Evolutionary conservation across 768 basidiomycete species (phyloP), one percentile per base, ranked within the genome.

Genomic region (Sistotremastrum niveocremeum): DNA sequence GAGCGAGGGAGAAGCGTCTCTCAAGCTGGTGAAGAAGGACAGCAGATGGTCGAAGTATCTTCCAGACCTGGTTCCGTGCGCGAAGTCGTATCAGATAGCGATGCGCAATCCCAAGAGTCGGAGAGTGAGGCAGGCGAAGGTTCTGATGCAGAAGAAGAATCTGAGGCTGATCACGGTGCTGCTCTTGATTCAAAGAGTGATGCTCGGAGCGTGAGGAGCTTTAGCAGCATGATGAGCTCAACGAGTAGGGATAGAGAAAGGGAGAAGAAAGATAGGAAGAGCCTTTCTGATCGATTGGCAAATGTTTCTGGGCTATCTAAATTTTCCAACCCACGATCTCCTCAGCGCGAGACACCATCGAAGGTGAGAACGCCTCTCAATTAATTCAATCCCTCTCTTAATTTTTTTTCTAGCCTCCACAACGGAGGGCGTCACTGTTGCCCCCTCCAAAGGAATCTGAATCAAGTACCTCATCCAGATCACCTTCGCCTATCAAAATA

Each of bases 211-310:
- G 84, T 91, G 45, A 66, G 77, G 52, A 91, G 88, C 58, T 90
- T 93, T 56, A 82, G 81, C 66, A 89, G 76, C 52, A 89, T 88
- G 87, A 66, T 88, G 70, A 78, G 70, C 56, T 47, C 45, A 29
- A 44, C 42, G 52, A 66, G 68, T 35, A 63, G 68, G 50, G 64
- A 60, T 48, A 52, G 57, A 48, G 54, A 57, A 38, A 56, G 42
- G 45, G 44, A 50, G 45, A 49, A 41, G 35, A 56, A 48, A 33
- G 65, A 70, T 37, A 64, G 88, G 46, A 81, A 79, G 61, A 91
- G 78, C 52, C 62, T 97, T 38, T 75, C 83, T 11, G 90, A 91
- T 63, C 70, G 91, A 35, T 61, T 97, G 54, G 84, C 89, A 5
- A 76, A 74, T 48, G 75, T 93, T 60, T 81, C 85, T 5, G 79